A percentile compares a stretch with the other conserved stretches of the same genome.
These are phyloP conservation scores for Ophiostoma perfectum DNA, from an alignment of 2,329 filamentous ascomycete genomes.

Conservation along the genomic window DNA sequence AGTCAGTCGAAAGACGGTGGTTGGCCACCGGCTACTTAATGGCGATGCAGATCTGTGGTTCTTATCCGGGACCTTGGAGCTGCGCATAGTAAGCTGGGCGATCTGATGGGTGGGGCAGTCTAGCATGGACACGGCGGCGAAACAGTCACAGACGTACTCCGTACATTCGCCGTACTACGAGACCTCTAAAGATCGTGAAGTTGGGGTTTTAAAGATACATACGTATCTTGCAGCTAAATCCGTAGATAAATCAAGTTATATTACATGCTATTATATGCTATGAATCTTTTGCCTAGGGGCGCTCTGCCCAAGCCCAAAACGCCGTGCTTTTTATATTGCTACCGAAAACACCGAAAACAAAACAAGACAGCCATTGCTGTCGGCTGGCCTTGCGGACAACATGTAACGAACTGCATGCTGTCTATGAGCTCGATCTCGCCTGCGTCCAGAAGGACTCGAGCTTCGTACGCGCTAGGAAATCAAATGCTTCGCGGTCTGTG, in stretches of 20 bases:
- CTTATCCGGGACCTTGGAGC: not conserved
- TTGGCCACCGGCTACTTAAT: not conserved
- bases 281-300: not conserved
- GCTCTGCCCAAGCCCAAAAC: not conserved
- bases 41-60: not conserved
- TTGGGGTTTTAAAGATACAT: too few relatives aligned
- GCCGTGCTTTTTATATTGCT: constrained; percentile 6
- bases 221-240: not conserved
- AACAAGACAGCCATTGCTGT: too few relatives aligned
- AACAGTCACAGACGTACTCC: not conserved
- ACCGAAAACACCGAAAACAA: not conserved
- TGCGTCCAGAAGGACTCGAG: constrained; percentile 95
- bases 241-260: not conserved
- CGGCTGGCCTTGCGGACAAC: too few relatives aligned
- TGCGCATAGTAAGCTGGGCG: not conserved
- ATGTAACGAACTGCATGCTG: not conserved
- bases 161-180: not conserved
- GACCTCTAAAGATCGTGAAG: not conserved
- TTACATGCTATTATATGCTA: not conserved
- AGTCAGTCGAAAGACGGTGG: too few relatives aligned
- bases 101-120: not conserved
- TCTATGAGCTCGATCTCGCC: constrained; percentile 52
- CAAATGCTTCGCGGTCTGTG: constrained; percentile 81
- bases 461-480: constrained; percentile 71
- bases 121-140: not conserved